A percentile compares a stretch with the other conserved stretches of the same genome.
phyloP scores from a whole-genome alignment of 495 filamentous ascomycete species.

The Trichoderma virens region DNA sequence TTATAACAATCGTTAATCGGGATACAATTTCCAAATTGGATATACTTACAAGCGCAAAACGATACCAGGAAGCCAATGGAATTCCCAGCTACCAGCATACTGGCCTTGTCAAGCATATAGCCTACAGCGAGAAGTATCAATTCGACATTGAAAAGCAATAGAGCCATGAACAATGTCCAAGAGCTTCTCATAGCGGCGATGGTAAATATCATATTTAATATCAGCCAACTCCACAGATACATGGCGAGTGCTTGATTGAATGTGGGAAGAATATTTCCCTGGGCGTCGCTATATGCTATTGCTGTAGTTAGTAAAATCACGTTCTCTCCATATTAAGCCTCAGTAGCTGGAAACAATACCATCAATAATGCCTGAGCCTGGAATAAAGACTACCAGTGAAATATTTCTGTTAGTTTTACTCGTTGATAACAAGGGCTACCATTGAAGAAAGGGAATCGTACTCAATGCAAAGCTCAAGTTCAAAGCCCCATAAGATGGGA shows the following conservation, averaged over 20 bases:
- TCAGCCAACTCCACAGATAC: constrained; percentile 33
- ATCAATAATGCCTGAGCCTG: constrained; percentile 26
- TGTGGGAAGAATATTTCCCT: constrained; percentile 10
- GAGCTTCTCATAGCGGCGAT: constrained; percentile 25
- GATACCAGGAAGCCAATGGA: background rate
- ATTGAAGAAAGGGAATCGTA: background rate
- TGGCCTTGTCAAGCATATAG: constrained; percentile 20
- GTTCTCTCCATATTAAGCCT: background rate
- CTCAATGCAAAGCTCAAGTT: constrained; percentile 29
- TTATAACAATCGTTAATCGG: background rate
- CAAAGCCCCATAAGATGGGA: constrained; percentile 30
- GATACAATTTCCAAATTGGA: background rate
- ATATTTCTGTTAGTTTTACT: background rate
- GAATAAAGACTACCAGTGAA: constrained; percentile 21
- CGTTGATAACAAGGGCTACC: background rate
- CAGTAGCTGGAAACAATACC: constrained; percentile 16
- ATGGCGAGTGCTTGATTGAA: constrained; percentile 29
- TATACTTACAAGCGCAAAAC: background rate
- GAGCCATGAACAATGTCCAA: constrained; percentile 23
- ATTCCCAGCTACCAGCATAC: background rate
- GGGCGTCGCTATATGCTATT: constrained; percentile 14
- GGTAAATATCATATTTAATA: constrained; percentile 31
- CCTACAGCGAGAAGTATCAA: constrained; percentile 26
- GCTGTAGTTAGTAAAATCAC: background rate
- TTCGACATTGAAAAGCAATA: constrained; percentile 24